Evolutionary conservation across 345 rosid genomes (phyloP).

Genomic region (Dimocarpus longan): DNA sequence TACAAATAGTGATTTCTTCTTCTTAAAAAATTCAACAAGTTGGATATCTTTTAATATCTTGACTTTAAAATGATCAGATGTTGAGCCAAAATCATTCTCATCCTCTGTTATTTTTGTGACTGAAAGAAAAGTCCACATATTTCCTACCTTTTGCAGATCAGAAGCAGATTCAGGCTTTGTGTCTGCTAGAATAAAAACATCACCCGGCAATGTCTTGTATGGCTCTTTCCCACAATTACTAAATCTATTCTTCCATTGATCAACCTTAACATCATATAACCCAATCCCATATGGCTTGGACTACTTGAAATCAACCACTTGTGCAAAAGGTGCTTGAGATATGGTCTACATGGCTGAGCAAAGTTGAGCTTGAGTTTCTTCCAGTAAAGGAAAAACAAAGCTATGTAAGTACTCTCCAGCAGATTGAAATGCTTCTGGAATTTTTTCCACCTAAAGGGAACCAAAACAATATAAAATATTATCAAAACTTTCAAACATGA

Average conservation of each 20-base stretch:
- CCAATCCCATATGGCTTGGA: neutral
- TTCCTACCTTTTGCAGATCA: conserved; percentile 35
- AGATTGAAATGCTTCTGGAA: conserved; percentile 37
- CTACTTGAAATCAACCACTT: conserved; percentile 8
- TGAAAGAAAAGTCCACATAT: conserved; percentile 32
- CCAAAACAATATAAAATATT: neutral
- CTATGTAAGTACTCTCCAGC: conserved; percentile 30
- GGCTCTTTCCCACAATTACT: conserved; percentile 26
- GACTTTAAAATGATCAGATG: conserved; percentile 28
- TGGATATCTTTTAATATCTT: conserved; percentile 7
- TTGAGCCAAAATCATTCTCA: neutral
- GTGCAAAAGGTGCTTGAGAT: conserved; percentile 37
- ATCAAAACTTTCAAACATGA: neutral
- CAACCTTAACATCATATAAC: conserved; percentile 29
- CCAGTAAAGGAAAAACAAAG: conserved; percentile 40
- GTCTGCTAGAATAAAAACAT: conserved; percentile 35
- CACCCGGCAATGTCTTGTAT: conserved; percentile 47
- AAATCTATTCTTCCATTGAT: conserved; percentile 38
- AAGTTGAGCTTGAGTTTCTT: conserved; percentile 44
- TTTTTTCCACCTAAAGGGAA: conserved; percentile 34
- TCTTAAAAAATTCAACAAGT: neutral
- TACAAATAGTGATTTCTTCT: conserved; percentile 25
- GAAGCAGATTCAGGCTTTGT: conserved; percentile 37
- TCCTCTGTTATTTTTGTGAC: conserved; percentile 16
- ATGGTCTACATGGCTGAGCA: conserved; percentile 35